Evolutionary conservation across 495 filamentous ascomycete species (phyloP).

Genomic region (Lepraria neglecta): DNA sequence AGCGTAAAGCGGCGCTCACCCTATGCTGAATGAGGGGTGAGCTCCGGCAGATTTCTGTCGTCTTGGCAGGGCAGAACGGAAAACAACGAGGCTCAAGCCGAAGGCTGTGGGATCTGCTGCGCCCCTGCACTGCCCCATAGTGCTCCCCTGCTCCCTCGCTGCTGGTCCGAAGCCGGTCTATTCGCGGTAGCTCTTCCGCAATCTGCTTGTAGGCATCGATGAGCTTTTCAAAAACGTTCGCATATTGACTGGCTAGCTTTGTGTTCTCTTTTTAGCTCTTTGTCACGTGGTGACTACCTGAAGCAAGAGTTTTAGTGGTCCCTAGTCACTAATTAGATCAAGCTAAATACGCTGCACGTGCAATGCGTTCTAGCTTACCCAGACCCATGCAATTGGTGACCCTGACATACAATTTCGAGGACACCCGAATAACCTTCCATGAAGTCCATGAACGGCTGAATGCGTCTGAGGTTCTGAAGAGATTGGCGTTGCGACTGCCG

Average conservation of each 20-base stretch:
- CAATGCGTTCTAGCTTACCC: constrained; percentile 20
- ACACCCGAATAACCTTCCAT: constrained; percentile 36
- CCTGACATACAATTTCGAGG: constrained; percentile 42
- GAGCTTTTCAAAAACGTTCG: constrained; percentile 37
- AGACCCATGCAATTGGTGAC: constrained; percentile 41
- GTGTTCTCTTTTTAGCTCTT: not conserved
- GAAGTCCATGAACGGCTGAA: constrained; percentile 35
- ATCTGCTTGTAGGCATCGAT: constrained; percentile 37
- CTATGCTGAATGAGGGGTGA: too few relatives aligned
- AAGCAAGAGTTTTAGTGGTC: constrained; percentile 40
- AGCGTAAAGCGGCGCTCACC: too few relatives aligned
- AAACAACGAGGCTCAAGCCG: too few relatives aligned
- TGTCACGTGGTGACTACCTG: constrained; percentile 25
- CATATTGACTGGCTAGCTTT: constrained; percentile 34
- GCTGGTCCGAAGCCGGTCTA: constrained; percentile 33
- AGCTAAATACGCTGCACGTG: not conserved
- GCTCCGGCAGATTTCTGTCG: too few relatives aligned
- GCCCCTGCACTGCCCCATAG: too few relatives aligned
- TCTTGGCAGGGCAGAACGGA: too few relatives aligned
- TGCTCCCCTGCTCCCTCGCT: too few relatives aligned
- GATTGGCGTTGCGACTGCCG: constrained; percentile 31
- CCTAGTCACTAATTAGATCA: not conserved
- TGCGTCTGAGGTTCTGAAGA: constrained; percentile 38
- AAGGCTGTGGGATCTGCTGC: too few relatives aligned
- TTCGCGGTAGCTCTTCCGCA: constrained; percentile 33